These are phyloP conservation scores for Globisporangium orthogonon DNA, from an alignment of 352 stramenopile genomes.

Conservation along the genomic window DNA sequence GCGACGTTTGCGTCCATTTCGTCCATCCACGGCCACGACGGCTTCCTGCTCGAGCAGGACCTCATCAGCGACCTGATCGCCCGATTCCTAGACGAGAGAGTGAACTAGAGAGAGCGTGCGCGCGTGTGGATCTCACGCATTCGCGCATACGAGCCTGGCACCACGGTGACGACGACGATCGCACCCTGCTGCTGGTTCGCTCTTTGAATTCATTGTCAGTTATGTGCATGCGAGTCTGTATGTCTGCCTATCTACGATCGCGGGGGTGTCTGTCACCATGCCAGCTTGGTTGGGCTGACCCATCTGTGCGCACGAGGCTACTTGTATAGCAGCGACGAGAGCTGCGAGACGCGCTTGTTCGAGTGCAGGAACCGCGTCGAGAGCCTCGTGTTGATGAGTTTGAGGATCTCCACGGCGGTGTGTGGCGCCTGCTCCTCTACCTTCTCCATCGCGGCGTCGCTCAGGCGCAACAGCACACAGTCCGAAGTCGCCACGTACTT, in stretches of 20 bases:
- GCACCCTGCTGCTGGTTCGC: conserved; percentile 1
- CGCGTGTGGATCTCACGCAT: background rate
- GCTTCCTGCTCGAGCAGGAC: conserved; percentile 95
- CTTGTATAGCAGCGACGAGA: conserved; percentile 78
- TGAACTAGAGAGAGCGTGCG: conserved; percentile 6
- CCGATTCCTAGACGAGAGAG: conserved; percentile 45
- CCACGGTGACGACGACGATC: background rate
- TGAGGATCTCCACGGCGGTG: conserved; percentile 69
- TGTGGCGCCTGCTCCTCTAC: conserved; percentile 51
- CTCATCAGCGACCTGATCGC: conserved; percentile 72
- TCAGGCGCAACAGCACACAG: conserved; percentile 60
- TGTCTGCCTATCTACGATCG: background rate
- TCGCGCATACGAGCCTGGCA: background rate
- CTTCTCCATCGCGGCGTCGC: conserved; percentile 43
- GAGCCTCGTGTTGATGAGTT: conserved; percentile 58
- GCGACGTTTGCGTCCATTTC: conserved; percentile 84
- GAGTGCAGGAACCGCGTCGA: conserved; percentile 55
- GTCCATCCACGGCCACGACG: conserved; percentile 93
- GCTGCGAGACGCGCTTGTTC: conserved; percentile 71
- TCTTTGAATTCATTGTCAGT: background rate
- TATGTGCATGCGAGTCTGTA: background rate
- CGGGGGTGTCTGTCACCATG: too few species aligned
- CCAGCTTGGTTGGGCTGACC: too few species aligned
- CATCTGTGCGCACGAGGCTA: conserved; percentile 4
- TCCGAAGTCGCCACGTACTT: conserved; percentile 61